Evolutionary conservation across 306 rosid species (phyloP).

Genomic region (Parietaria judaica): DNA sequence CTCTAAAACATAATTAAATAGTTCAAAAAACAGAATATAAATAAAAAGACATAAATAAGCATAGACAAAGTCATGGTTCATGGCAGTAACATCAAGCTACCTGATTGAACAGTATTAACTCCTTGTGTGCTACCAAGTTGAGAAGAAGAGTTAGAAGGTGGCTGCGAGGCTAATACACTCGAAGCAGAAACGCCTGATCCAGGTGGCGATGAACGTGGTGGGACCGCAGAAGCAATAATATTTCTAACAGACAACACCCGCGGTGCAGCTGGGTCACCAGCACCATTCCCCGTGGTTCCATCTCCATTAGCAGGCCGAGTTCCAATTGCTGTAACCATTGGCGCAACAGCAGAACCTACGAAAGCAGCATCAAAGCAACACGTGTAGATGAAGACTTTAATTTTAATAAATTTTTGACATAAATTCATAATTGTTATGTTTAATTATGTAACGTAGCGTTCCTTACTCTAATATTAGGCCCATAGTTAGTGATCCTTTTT

Average conservation of each 20-base stretch:
- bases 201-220: conserved; percentile 46
- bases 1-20: too few relatives aligned
- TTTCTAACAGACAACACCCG: conserved; percentile 48
- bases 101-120: conserved; percentile 39
- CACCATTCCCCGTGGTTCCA: conserved; percentile 47
- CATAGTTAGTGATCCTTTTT: too few relatives aligned
- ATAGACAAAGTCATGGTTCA: too few relatives aligned
- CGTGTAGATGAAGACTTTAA: conserved; percentile 1
- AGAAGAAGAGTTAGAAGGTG: conserved; percentile 42
- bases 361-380: conserved; percentile 21
- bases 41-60: too few relatives aligned
- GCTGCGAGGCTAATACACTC: conserved; percentile 53
- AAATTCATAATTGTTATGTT: too few relatives aligned
- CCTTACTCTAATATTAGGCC: too few relatives aligned
- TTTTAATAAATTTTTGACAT: too few relatives aligned
- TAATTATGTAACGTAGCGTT: too few relatives aligned
- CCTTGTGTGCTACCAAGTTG: conserved; percentile 47
- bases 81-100: conserved; percentile 24
- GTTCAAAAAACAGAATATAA: too few relatives aligned
- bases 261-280: conserved; percentile 53
- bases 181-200: conserved; percentile 44
- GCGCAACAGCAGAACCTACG: conserved; percentile 45
- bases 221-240: conserved; percentile 37
- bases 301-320: conserved; percentile 70
- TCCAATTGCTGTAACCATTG: conserved; percentile 59